phyloP scores from a whole-genome alignment of 495 filamentous ascomycete species.

The Alectoria sarmentosa region DNA sequence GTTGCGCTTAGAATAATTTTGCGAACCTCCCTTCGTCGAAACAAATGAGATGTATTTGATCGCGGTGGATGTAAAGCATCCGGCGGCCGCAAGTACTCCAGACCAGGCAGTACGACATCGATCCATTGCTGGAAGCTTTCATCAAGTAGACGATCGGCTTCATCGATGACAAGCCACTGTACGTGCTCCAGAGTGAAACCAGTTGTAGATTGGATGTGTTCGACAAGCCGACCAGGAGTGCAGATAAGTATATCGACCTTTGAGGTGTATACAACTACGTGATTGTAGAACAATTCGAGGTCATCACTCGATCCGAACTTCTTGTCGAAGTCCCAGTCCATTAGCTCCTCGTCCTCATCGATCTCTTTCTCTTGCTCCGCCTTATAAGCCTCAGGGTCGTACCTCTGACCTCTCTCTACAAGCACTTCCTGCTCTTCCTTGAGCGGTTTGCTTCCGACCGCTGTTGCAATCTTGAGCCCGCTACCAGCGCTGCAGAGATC shows the following conservation, averaged over 20 bases:
- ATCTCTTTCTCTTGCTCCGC: conserved; percentile 35
- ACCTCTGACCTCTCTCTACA: conserved; percentile 53
- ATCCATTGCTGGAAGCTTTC: conserved; percentile 94
- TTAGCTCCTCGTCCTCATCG: conserved; percentile 39
- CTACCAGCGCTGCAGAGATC: conserved; percentile 59
- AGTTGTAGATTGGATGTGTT: conserved; percentile 76
- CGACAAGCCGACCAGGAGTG: conserved; percentile 87
- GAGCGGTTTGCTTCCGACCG: conserved; percentile 70
- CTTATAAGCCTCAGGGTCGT: conserved; percentile 50
- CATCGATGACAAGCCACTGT: conserved; percentile 85
- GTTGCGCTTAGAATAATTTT: conserved; percentile 88
- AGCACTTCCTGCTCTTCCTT: conserved; percentile 65
- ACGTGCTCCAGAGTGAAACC: conserved; percentile 70
- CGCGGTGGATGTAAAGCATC: conserved; percentile 32
- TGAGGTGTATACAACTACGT: conserved; percentile 55
- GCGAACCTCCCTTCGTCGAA: conserved; percentile 38
- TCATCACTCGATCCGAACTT: conserved; percentile 38
- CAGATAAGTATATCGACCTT: conserved; percentile 85
- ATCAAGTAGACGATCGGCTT: conserved; percentile 85
- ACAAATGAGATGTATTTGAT: conserved; percentile 6
- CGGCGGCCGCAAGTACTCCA: conserved; percentile 45
- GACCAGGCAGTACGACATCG: conserved; percentile 56
- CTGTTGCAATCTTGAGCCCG: conserved; percentile 67
- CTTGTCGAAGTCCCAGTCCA: conserved; percentile 41
- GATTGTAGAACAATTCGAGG: conserved; percentile 42